These are phyloP conservation scores for Haplosporangium gracile DNA, from an alignment of 192 early-diverging fungal genomes.

Conservation along the genomic window DNA sequence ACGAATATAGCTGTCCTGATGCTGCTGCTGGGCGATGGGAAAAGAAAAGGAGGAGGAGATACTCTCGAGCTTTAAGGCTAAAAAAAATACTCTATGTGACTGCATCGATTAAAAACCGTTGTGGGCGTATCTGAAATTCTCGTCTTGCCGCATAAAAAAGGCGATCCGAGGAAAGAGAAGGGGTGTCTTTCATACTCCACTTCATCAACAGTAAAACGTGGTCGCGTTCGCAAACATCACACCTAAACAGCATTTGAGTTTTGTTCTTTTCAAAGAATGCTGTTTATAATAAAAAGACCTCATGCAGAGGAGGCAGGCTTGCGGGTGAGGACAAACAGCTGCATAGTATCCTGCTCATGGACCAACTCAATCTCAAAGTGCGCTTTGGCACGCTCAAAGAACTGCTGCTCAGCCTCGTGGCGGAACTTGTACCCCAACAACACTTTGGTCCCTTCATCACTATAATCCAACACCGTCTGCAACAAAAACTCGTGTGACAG, in stretches of 20 bases:
- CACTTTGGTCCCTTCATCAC: slow-evolving; percentile 44
- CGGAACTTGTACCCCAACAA: slow-evolving; percentile 55
- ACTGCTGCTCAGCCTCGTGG: slow-evolving; percentile 44
- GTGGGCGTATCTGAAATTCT: too few relatives aligned
- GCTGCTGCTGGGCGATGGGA: too few relatives aligned
- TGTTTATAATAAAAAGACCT: not conserved
- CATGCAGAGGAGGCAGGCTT: slow-evolving; percentile 10
- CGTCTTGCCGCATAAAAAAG: too few relatives aligned
- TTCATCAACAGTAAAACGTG: not conserved
- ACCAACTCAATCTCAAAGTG: slow-evolving; percentile 41
- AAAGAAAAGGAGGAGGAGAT: too few relatives aligned
- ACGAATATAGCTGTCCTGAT: not conserved
- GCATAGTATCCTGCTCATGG: slow-evolving; percentile 53
- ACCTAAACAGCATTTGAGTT: too few relatives aligned
- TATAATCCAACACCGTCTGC: slow-evolving; percentile 49
- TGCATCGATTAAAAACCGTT: too few relatives aligned
- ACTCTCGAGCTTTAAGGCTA: too few relatives aligned
- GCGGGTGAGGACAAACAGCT: slow-evolving; percentile 51
- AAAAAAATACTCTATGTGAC: too few relatives aligned
- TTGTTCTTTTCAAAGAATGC: not conserved
- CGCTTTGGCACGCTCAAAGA: slow-evolving; percentile 40
- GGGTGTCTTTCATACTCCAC: too few relatives aligned
- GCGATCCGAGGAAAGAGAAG: too few relatives aligned
- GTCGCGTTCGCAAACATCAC: too few relatives aligned
- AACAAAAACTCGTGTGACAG: slow-evolving; percentile 44